phyloP scores from a whole-genome alignment of 2,329 filamentous ascomycete species.

The Epichloe festucae region DNA sequence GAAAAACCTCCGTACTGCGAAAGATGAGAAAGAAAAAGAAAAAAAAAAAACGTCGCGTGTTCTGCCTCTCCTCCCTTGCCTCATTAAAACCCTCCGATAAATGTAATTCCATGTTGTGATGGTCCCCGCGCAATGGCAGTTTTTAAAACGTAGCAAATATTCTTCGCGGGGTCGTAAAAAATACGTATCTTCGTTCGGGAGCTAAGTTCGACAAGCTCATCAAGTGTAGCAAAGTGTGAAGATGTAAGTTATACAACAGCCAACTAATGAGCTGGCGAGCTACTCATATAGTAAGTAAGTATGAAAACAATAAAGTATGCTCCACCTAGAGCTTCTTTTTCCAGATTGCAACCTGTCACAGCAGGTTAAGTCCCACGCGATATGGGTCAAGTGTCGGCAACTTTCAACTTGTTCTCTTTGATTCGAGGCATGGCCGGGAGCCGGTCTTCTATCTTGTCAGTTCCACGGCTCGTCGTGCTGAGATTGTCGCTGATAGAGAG shows the following conservation, averaged over 20 bases:
- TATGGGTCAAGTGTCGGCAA: not conserved
- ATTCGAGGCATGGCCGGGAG: slow-evolving; percentile 19
- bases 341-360: not conserved
- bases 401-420: slow-evolving; percentile 5
- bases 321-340: slow-evolving; percentile 13
- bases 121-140: not conserved
- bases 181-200: not conserved
- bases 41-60: not conserved
- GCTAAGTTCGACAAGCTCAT: slow-evolving; percentile 6
- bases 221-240: slow-evolving; percentile 10
- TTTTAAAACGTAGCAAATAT: not conserved
- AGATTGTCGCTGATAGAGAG: slow-evolving; percentile 12
- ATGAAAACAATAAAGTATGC: slow-evolving; percentile 21
- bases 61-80: not conserved
- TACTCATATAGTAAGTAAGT: slow-evolving; percentile 20
- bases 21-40: slow-evolving; percentile 1
- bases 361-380: not conserved
- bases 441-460: slow-evolving; percentile 32
- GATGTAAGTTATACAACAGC: slow-evolving; percentile 11
- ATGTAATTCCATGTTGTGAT: slow-evolving; percentile 1
- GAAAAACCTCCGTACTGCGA: not conserved
- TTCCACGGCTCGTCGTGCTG: slow-evolving; percentile 8
- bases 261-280: slow-evolving; percentile 8
- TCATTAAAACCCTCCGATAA: slow-evolving; percentile 1
- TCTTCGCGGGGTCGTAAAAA: not conserved